Conservation (phyloP, 2,329 filamentous ascomycete species). For the Epichloe gansuensis region DNA sequence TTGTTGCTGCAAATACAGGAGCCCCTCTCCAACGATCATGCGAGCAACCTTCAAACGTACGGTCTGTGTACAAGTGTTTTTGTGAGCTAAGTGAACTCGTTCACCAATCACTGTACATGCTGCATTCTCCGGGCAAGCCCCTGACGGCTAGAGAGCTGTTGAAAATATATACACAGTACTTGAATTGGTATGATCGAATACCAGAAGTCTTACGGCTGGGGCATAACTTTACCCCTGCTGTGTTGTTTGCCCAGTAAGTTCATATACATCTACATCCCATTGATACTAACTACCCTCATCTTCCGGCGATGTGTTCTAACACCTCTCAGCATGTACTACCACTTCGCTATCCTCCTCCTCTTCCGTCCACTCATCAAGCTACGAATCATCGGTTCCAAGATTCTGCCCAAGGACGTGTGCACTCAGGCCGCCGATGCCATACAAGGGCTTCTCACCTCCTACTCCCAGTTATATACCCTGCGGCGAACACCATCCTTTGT, state of each 20-base stretch:
- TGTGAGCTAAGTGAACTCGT: constrained; percentile 63
- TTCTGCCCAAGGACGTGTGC: constrained; percentile 55
- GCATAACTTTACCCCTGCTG: constrained; percentile 60
- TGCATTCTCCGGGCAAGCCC: constrained; percentile 57
- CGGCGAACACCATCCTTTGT: constrained; percentile 48
- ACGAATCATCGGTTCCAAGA: constrained; percentile 48
- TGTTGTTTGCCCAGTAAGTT: constrained; percentile 61
- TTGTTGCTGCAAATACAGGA: constrained; percentile 20
- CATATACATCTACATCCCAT: not conserved
- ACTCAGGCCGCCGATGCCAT: constrained; percentile 49
- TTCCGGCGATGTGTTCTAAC: not conserved
- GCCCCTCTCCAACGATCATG: constrained; percentile 41
- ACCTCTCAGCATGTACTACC: constrained; percentile 50
- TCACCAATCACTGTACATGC: constrained; percentile 56
- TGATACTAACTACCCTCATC: not conserved
- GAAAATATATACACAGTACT: constrained; percentile 53
- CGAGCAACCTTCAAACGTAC: constrained; percentile 54
- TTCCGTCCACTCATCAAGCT: constrained; percentile 61
- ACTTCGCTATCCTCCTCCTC: constrained; percentile 58
- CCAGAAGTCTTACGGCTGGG: constrained; percentile 52
- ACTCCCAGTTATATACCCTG: constrained; percentile 46
- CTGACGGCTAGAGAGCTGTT: constrained; percentile 53
- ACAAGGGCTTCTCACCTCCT: constrained; percentile 41
- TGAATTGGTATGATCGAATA: constrained; percentile 59
- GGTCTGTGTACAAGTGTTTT: constrained; percentile 56